phyloP scores from a whole-genome alignment of 2,329 filamentous ascomycete species.

The Monilinia aucupariae region DNA sequence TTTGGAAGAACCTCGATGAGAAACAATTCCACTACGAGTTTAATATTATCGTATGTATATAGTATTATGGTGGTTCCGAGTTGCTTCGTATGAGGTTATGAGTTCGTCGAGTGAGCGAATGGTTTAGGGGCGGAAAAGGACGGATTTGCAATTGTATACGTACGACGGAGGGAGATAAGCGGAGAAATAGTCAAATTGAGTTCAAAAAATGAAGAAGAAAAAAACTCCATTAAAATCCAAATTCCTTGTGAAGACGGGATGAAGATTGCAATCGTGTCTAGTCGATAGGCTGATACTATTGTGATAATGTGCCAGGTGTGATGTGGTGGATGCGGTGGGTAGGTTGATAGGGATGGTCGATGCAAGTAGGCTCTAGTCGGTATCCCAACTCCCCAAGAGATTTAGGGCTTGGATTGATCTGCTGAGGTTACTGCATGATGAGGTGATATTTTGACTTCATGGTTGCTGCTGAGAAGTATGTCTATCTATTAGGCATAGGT shows the following conservation, averaged over 20 bases:
- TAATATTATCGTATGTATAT: not conserved
- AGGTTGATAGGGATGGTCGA: not conserved
- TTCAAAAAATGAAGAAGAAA: not conserved
- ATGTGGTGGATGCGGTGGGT: not conserved
- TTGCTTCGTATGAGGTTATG: no score
- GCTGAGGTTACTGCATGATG: slow-evolving; percentile 4
- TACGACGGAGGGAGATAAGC: not conserved
- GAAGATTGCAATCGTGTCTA: not conserved
- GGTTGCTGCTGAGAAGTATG: not conserved
- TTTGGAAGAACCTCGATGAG: slow-evolving; percentile 1
- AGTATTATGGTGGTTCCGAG: no score
- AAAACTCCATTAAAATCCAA: no score
- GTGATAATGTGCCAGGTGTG: no score
- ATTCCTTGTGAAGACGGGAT: not conserved
- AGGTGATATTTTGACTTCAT: slow-evolving; percentile 6
- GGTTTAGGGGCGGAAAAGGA: not conserved
- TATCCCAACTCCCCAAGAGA: not conserved
- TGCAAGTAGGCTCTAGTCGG: not conserved
- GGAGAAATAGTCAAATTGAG: not conserved
- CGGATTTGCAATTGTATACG: not conserved
- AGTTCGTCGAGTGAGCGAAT: not conserved
- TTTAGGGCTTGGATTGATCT: slow-evolving; percentile 3
- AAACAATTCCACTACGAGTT: not conserved
- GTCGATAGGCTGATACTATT: not conserved
- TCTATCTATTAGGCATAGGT: not conserved